Evolutionary conservation across 306 rosid genomes (phyloP).

Genomic region (Trichosanthes truncata): DNA sequence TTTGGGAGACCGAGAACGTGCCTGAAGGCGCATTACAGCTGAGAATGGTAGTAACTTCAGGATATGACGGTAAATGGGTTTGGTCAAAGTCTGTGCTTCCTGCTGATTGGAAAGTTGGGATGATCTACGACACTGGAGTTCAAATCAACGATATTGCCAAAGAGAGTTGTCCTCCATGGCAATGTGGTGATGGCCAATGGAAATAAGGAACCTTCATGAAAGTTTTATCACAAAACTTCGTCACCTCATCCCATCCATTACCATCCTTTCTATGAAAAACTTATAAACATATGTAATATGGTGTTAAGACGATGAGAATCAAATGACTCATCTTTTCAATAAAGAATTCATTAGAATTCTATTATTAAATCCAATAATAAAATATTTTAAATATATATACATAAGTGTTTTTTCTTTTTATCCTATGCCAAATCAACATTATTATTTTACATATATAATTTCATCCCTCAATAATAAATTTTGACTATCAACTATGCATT

Average conservation of each 20-base stretch:
- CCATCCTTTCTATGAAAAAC: no score
- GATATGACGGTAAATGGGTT: conserved; percentile 67
- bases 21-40: conserved; percentile 65
- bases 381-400: no score
- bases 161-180: conserved; percentile 37
- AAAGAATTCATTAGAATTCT: neutral
- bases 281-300: no score
- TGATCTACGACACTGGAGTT: conserved; percentile 42
- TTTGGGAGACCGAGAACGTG: conserved; percentile 67
- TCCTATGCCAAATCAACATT: no score
- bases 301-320: no score
- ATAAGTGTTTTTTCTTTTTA: neutral
- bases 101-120: conserved; percentile 46
- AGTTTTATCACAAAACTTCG: neutral
- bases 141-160: conserved; percentile 59
- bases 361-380: no score
- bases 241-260: no score
- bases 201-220: neutral
- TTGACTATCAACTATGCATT: no score
- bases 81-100: conserved; percentile 74
- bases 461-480: no score
- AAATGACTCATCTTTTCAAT: neutral
- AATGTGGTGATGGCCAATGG: neutral
- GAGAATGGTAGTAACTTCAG: conserved; percentile 52
- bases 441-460: no score